These are phyloP conservation scores for Cucumis melo DNA, from an alignment of 306 rosid genomes.

Conservation along the genomic window DNA sequence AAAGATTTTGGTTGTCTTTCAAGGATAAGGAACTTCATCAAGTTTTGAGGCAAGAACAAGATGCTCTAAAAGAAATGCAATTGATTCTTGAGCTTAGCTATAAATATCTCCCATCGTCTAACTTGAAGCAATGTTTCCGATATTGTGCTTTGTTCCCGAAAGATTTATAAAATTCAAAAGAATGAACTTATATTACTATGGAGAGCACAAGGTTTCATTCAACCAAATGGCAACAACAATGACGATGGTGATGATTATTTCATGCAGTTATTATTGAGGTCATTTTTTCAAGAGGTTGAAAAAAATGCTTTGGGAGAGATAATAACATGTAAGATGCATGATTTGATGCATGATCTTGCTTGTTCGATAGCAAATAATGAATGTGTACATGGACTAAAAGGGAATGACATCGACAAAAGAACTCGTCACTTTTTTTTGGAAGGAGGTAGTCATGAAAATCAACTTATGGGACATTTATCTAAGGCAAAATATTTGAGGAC, in stretches of 20 bases:
- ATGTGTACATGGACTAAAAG: background rate
- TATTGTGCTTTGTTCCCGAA: conserved; percentile 4
- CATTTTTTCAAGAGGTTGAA: background rate
- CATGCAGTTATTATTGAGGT: background rate
- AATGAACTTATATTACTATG: background rate
- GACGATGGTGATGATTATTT: background rate
- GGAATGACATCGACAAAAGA: background rate
- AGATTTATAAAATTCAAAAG: background rate
- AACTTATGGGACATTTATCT: no score
- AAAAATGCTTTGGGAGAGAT: background rate
- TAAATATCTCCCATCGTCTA: background rate
- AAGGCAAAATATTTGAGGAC: background rate
- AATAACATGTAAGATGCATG: background rate
- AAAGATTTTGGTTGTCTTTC: background rate
- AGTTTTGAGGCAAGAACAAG: no score
- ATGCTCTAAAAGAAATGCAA: background rate
- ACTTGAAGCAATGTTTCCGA: conserved; percentile 1
- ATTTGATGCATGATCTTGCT: background rate
- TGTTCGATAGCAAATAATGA: background rate
- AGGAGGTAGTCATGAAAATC: no score
- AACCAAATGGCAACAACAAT: background rate
- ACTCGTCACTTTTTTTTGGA: no score
- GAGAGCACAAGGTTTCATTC: conserved; percentile 21
- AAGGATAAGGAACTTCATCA: background rate
- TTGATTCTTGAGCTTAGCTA: background rate